Evolutionary conservation across 345 rosid species (phyloP), one percentile per base, ranked within the genome.

Genomic region (Raphanus raphanistrum): DNA sequence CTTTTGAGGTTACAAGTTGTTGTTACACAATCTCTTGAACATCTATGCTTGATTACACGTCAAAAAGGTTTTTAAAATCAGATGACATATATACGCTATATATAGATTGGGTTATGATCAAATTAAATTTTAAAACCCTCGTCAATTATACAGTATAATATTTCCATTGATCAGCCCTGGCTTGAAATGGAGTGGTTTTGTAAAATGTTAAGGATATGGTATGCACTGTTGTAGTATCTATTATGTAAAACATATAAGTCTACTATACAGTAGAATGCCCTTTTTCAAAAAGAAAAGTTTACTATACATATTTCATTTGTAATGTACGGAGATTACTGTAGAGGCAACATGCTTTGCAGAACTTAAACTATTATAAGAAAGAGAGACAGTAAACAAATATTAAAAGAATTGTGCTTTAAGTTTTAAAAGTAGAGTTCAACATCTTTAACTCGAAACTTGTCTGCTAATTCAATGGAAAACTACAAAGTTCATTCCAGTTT

Each of bases 401-500:
- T 72, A 45, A 68, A 66, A 28, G 57, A 66, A 78, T 7, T 58
- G n/a, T 48, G 59, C 82, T 79, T 68, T 62, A 68, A 75, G 58
- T 52, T 66, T 59, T 45, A 4, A 67, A 78, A 73, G 77, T 25
- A 27, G 74, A 72, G 48, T 72, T 31, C 59, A 67, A 62, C 82
- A 73, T 79, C 71, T 79, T 79, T 79, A 68, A 68, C 5, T 79
- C 70, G 29, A 84, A 78, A 71, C 60, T 60, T 79, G 85, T 84
- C 84, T 71, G 76, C 79, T 71, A 66, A 63, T 21, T 28, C 66
- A 77, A 61, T 57, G 66, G 67, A 79, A 41, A 27, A 73, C 77
- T 61, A 74, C 76, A 79, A 58, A 61, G 48, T 38, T 79, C 48
- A 66, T 81, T 75, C 85, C 83, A 72, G 86, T 78, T 84, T 76